phyloP scores from a whole-genome alignment of 179 eudicot genomes.

The Spergularia azorica region DNA sequence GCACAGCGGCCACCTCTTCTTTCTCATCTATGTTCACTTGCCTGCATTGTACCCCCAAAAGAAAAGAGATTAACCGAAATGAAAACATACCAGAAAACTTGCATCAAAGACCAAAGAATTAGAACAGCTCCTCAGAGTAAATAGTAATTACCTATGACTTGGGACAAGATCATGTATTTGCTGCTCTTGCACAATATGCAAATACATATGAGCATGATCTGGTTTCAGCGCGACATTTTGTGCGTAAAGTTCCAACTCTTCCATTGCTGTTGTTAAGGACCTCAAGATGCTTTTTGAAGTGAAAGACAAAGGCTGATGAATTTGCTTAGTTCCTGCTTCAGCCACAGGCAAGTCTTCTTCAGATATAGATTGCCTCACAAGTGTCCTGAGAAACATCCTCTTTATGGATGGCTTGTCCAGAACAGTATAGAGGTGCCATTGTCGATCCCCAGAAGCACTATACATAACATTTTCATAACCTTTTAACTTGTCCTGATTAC shows the following conservation, averaged over 20 bases:
- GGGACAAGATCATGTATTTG: conserved; percentile 83
- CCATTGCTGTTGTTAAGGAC: conserved; percentile 86
- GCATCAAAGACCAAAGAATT: neutral
- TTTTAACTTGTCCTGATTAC: conserved; percentile 81
- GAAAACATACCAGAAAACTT: neutral
- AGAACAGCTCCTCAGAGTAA: neutral
- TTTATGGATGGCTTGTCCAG: conserved; percentile 76
- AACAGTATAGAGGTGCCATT: conserved; percentile 97
- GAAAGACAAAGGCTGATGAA: conserved; percentile 54
- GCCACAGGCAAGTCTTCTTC: conserved; percentile 67
- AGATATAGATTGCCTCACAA: conserved; percentile 85
- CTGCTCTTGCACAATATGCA: conserved; percentile 82
- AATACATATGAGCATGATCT: conserved; percentile 95
- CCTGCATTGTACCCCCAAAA: conserved; percentile 37
- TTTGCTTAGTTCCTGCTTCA: conserved; percentile 44
- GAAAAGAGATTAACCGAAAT: conserved; percentile 1
- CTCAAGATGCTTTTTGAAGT: conserved; percentile 90
- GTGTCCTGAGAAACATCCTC: conserved; percentile 94
- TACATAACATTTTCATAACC: conserved; percentile 73
- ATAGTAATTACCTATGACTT: conserved; percentile 51
- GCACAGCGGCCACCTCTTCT: conserved; percentile 64
- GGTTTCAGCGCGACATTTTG: conserved; percentile 79
- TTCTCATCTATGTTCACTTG: conserved; percentile 49
- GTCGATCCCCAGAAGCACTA: conserved; percentile 92
- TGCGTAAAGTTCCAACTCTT: conserved; percentile 91